A percentile compares a stretch with the other conserved stretches of the same genome.
These are phyloP conservation scores for Rutstroemia sp. DNA, from an alignment of 2,329 filamentous ascomycete species.

Conservation along the genomic window DNA sequence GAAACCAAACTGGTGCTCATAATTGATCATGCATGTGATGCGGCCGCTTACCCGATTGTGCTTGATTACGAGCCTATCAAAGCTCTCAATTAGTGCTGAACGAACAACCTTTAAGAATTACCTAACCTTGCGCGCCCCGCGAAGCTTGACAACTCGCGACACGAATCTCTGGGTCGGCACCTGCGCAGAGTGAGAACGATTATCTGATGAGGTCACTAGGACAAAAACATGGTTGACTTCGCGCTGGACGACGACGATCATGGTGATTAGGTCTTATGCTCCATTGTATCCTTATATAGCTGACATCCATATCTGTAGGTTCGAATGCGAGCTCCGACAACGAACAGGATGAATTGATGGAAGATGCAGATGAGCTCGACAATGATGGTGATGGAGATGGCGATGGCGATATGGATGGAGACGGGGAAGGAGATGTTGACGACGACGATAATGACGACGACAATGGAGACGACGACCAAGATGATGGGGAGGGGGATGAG, in stretches of 20 bases:
- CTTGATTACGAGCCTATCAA: no score
- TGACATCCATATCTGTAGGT: constrained; percentile 15
- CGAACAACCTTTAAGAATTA: no score
- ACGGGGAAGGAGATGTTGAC: constrained; percentile 34
- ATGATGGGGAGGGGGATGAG: constrained; percentile 45
- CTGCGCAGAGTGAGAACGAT: background rate
- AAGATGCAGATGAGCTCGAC: constrained; percentile 35
- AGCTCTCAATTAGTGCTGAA: no score
- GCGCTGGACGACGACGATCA: constrained; percentile 29
- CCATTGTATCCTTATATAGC: background rate
- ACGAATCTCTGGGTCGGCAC: background rate
- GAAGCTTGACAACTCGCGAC: background rate
- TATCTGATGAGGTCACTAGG: constrained; percentile 1
- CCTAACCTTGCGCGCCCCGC: background rate
- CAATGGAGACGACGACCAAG: constrained; percentile 28
- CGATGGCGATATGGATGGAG: constrained; percentile 25
- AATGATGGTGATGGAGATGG: constrained; percentile 26
- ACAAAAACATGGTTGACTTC: constrained; percentile 25
- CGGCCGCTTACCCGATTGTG: no score
- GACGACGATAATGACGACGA: constrained; percentile 33
- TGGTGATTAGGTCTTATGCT: constrained; percentile 15
- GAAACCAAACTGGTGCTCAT: no score
- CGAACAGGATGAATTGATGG: constrained; percentile 52
- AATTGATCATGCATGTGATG: no score
- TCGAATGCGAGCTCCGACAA: constrained; percentile 41